Percentiles rank a stretch among this genome's conserved stretches.
These are phyloP conservation scores for Ambrosiella beaveri DNA, from an alignment of 2,329 filamentous ascomycete species.

Conservation along the genomic window DNA sequence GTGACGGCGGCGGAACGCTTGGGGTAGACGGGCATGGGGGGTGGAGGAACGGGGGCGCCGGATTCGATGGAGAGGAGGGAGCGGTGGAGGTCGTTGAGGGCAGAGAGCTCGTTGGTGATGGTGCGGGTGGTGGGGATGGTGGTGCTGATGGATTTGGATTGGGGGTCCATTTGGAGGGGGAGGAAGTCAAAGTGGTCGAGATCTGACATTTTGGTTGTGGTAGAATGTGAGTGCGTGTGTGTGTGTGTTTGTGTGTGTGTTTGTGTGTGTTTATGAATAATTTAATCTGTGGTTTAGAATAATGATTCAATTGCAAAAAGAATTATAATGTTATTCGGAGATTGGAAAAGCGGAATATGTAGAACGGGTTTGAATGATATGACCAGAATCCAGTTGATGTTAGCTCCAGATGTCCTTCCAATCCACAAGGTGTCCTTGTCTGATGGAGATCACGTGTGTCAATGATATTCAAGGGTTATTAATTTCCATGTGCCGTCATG, in stretches of 20 bases:
- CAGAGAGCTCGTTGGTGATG: constrained; percentile 46
- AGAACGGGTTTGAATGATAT: background rate
- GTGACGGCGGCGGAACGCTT: constrained; percentile 75
- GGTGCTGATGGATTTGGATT: constrained; percentile 55
- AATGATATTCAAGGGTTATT: background rate
- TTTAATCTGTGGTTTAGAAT: background rate
- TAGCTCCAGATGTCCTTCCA: background rate
- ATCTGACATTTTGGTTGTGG: constrained; percentile 31
- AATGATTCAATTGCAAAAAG: background rate
- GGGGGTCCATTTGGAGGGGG: constrained; percentile 64
- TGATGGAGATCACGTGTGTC: background rate
- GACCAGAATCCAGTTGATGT: background rate
- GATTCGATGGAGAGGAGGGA: constrained; percentile 46
- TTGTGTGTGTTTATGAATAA: background rate
- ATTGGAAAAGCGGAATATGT: background rate
- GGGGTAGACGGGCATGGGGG: constrained; percentile 79
- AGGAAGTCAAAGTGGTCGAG: constrained; percentile 64
- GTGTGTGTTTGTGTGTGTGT: background rate
- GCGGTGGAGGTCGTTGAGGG: constrained; percentile 66
- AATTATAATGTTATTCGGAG: background rate
- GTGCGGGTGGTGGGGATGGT: constrained; percentile 28
- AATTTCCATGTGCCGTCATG: background rate
- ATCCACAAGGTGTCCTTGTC: background rate
- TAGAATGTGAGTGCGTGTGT: background rate
- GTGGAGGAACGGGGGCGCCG: constrained; percentile 54